Percentiles rank a stretch among this genome's conserved stretches.
phyloP scores from a whole-genome alignment of 371 early-diverging fungal genomes.

The Mucor lusitanicus region DNA sequence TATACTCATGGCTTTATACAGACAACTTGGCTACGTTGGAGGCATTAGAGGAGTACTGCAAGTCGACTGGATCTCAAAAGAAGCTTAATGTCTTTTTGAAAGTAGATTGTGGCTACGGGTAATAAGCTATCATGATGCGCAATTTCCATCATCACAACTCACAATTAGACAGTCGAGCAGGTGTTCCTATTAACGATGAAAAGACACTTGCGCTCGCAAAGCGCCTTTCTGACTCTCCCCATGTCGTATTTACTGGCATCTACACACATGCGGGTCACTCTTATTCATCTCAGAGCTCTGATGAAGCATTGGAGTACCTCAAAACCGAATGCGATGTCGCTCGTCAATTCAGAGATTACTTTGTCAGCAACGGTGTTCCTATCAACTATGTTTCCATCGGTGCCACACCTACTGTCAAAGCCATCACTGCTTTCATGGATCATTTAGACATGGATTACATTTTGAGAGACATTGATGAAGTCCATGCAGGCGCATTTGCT shows the following conservation, averaged over 20 bases:
- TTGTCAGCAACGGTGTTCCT: constrained; percentile 21
- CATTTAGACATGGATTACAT: constrained; percentile 13
- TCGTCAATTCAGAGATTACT: constrained; percentile 28
- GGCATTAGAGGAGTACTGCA: constrained; percentile 32
- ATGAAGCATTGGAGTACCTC: constrained; percentile 32
- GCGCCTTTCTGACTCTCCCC: constrained; percentile 28
- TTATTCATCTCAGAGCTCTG: constrained; percentile 29
- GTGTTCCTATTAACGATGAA: constrained; percentile 31
- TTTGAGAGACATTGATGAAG: constrained; percentile 38
- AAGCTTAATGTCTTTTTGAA: constrained; percentile 39
- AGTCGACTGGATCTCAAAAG: constrained; percentile 1
- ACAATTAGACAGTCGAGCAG: constrained; percentile 37
- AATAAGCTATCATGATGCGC: constrained; percentile 13
- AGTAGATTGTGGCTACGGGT: constrained; percentile 48
- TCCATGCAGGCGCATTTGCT: constrained; percentile 46
- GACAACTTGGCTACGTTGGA: constrained; percentile 41
- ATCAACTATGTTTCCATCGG: constrained; percentile 39
- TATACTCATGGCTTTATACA: no score
- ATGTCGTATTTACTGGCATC: constrained; percentile 32
- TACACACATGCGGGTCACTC: constrained; percentile 52
- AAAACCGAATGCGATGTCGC: constrained; percentile 35
- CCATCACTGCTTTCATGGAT: constrained; percentile 15
- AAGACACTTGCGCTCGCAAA: constrained; percentile 33
- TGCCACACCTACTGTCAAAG: constrained; percentile 47
- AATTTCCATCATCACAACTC: not conserved